A percentile compares a stretch with the other conserved stretches of the same genome.
These are phyloP conservation scores for Lantana camara DNA, from an alignment of 257 asterid genomes.

Conservation along the genomic window DNA sequence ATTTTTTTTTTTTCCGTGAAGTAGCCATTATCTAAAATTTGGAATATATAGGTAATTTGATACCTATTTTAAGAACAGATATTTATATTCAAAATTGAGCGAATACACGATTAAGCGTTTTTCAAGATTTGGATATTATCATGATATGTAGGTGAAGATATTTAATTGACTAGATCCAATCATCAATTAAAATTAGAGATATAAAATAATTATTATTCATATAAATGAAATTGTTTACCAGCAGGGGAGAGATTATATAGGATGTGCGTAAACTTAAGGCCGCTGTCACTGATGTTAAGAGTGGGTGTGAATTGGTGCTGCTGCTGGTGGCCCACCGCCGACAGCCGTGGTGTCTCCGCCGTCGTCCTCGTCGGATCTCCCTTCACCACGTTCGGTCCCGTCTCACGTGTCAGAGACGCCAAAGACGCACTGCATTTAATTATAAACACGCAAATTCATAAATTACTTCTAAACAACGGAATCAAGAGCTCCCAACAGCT, in stretches of 20 bases:
- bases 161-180: too few relatives aligned
- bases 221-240: slow-evolving; percentile 39
- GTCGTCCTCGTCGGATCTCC: slow-evolving; percentile 71
- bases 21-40: too few relatives aligned
- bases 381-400: slow-evolving; percentile 91
- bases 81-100: too few relatives aligned
- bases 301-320: slow-evolving; percentile 48
- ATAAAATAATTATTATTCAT: background rate
- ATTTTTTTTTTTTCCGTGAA: too few relatives aligned
- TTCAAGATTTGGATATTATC: too few relatives aligned
- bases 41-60: too few relatives aligned
- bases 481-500: too few relatives aligned
- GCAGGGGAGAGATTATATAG: slow-evolving; percentile 94
- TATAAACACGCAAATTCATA: background rate
- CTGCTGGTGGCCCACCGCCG: slow-evolving; percentile 42
- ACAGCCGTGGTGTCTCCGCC: slow-evolving; percentile 62
- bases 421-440: slow-evolving; percentile 59
- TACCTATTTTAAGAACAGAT: too few relatives aligned
- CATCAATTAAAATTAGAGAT: too few relatives aligned
- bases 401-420: slow-evolving; percentile 87
- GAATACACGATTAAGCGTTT: too few relatives aligned
- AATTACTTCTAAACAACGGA: background rate
- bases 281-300: slow-evolving; percentile 60
- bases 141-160: too few relatives aligned
- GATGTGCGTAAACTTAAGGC: slow-evolving; percentile 88